Conservation (phyloP, 2,329 filamentous ascomycete species). For the Fusarium proliferatum region DNA sequence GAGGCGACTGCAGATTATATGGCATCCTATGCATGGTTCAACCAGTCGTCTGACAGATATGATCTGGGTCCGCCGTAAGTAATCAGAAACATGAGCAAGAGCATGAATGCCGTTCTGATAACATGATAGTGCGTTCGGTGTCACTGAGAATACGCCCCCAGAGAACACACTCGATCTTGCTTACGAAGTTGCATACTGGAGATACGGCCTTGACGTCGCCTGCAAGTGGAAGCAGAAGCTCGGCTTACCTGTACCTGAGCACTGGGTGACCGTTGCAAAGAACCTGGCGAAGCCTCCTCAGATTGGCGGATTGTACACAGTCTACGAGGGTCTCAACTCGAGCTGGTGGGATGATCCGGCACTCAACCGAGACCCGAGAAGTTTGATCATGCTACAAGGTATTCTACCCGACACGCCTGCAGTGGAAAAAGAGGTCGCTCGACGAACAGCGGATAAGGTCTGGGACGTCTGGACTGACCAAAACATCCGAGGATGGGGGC, state of each 20-base stretch:
- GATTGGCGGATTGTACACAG: constrained; percentile 61
- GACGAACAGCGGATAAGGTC: constrained; percentile 54
- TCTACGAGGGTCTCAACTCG: constrained; percentile 63
- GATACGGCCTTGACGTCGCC: constrained; percentile 67
- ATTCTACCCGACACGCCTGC: constrained; percentile 54
- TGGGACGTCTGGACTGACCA: constrained; percentile 55
- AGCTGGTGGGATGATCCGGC: constrained; percentile 56
- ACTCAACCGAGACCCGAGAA: constrained; percentile 56
- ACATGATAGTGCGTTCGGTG: constrained; percentile 51
- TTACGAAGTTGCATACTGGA: constrained; percentile 71
- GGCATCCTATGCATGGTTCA: constrained; percentile 67
- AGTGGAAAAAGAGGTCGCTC: constrained; percentile 51
- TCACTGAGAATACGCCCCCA: constrained; percentile 67
- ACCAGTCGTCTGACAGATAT: constrained; percentile 61
- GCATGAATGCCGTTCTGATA: background rate
- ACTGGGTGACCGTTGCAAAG: constrained; percentile 61
- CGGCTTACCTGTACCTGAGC: constrained; percentile 53
- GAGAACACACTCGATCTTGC: constrained; percentile 67
- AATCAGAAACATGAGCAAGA: no score
- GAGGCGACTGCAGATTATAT: constrained; percentile 68
- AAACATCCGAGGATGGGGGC: constrained; percentile 59
- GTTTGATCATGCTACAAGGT: constrained; percentile 58
- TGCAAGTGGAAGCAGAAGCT: constrained; percentile 63
- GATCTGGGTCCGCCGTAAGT: constrained; percentile 57
- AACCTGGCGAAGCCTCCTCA: constrained; percentile 65